Base-by-base conservation (phyloP, 441 rosid genomes). In the Hura crepitans region DNA sequence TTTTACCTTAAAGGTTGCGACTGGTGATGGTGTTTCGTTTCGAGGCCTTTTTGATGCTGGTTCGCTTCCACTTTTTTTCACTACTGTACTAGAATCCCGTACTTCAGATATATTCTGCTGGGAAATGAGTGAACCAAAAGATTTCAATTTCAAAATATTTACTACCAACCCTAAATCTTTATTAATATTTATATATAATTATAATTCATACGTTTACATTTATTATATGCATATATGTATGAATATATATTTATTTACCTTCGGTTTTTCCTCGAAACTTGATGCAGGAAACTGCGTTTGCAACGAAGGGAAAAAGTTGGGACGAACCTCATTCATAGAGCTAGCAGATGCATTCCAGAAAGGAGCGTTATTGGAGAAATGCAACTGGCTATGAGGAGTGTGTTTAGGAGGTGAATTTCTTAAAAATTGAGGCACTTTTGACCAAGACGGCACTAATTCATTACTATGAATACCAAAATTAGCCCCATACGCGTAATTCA, bases 1-100 rank as follows among this genome's bases (percentile, higher is more conserved):
- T 54, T 39, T 70, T 84, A 94, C 99, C 98, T 95, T 95, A 76
- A 88, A 89, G 75, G 99, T 84, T 68, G 98, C 98, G 80, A 88
- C 73, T 70, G 96, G 79, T 18, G 93, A 82, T 71, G 92, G 73
- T 20, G 93, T 74, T 83, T 89, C 99, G 70, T 82, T 89, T 82
- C 93, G 79, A 51, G 89, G 78, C 80, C 91, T 89, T 82, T 95
- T 92, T 4, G 87, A 71, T 69, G 87, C 68, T 60, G 90, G 56
- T 71, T 85, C 94, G n/a, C 77, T 82, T 22, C 92, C 93, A 76
- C 87, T 84, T 85, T 87, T 90, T 84, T 92, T 90, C 62, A 65
- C 86, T 49, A 53, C 65, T 39, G 83, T 68, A 74, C 81, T 85
- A 13, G 86, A 72, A 20, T 87, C 89, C 71, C 86, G 68, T 75